Base-by-base conservation (phyloP, 2,329 filamentous ascomycete genomes). In the Fusarium temperatum region DNA sequence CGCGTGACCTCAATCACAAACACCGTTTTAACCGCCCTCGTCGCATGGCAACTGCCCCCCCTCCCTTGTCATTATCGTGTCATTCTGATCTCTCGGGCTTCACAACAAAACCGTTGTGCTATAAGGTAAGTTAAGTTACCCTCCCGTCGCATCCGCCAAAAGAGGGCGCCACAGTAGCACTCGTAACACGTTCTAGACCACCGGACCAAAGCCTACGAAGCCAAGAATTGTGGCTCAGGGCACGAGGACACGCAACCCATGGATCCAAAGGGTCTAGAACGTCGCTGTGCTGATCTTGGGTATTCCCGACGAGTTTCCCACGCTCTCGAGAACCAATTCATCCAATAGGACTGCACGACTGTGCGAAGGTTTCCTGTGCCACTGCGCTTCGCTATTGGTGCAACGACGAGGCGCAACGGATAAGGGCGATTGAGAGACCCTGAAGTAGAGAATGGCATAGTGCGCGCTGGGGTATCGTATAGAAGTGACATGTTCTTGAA, bases 241-340 rank as follows among this genome's bases (percentile, higher is more conserved):
- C 75, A 77, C 72, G 75, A 70, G 72, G 70, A 71, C 72, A 66
- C 56, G 54, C 63, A 64, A 41, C 65, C 41, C 41, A 20, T 47
- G 41, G 36, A 14, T 42, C 41, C 30, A 35, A 45, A 28, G 12
- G 61, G 67, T 47, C 67, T 68, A 68, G 69, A 75, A 55, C 63
- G 61, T 39, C n/a, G 20, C 42, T n/a, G 42, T 53, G 47, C 17
- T 35, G 45, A 53, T 48, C 41, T 47, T 71, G 72, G 72, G 30
- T 77, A 77, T 75, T 77, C 64, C 75, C 75, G 75, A 76, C 54
- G 42, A 62, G 75, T 77, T 77, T 76, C 62, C 74, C 63, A 70
- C 45, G 38, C 32, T 38, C 41, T 10, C 26, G 17, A 56, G 12
- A 28, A 44, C 17, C 15, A 62, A 44, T 14, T 39, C n/a, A 26